phyloP scores from a whole-genome alignment of 169 alveolate genomes.

The Plasmodium chabaudi region DNA sequence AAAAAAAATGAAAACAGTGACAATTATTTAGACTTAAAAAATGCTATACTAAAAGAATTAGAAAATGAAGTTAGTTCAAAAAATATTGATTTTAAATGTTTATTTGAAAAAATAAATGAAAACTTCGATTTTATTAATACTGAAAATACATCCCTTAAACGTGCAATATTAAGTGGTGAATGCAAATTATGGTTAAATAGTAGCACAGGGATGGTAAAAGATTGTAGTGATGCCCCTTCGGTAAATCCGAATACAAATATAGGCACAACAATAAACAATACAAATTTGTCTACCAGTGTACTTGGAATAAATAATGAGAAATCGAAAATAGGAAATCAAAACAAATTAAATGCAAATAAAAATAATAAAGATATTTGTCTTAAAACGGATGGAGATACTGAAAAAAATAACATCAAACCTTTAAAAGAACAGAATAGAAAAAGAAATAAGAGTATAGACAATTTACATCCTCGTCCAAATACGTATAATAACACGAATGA shows the following conservation, averaged over 20 bases:
- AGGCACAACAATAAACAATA: not conserved
- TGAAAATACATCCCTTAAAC: not conserved
- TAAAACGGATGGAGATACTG: not conserved
- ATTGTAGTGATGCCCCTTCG: too few relatives aligned
- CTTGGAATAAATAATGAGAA: not conserved
- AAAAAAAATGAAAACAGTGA: not conserved
- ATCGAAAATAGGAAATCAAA: too few relatives aligned
- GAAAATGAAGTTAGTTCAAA: not conserved
- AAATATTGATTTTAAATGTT: slow-evolving; percentile 38
- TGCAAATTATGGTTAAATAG: not conserved
- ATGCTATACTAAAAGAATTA: slow-evolving; percentile 10
- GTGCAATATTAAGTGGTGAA: slow-evolving; percentile 6
- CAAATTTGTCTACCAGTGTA: not conserved
- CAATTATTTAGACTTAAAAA: slow-evolving; percentile 1
- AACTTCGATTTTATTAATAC: slow-evolving; percentile 10
- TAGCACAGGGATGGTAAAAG: too few relatives aligned
- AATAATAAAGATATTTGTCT: not conserved
- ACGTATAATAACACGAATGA: not conserved
- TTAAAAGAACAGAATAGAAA: slow-evolving; percentile 7
- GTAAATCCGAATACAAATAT: not conserved
- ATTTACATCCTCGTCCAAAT: not conserved
- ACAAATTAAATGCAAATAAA: not conserved
- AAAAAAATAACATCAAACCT: not conserved
- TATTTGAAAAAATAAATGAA: slow-evolving; percentile 38
- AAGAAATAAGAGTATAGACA: slow-evolving; percentile 9